phyloP scores from a whole-genome alignment of 2,329 filamentous ascomycete genomes.

The Elsinoe australis region DNA sequence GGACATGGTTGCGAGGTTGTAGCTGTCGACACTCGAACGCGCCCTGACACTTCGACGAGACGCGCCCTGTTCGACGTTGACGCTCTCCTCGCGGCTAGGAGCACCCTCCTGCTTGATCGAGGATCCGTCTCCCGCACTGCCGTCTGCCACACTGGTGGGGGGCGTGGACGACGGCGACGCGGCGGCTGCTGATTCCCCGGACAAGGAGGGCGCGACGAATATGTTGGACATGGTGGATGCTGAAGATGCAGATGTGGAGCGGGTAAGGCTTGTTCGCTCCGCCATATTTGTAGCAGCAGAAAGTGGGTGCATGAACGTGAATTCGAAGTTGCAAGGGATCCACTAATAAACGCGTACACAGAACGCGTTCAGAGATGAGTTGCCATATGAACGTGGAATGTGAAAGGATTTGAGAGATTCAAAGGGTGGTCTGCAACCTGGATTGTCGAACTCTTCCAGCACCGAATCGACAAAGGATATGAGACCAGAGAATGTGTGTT shows the following conservation, averaged over 20 bases:
- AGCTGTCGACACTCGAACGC: conserved; percentile 51
- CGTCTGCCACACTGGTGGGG: conserved; percentile 58
- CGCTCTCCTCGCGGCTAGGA: conserved; percentile 8
- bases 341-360: conserved; percentile 11
- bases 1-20: conserved; percentile 45
- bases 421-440: neutral
- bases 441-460: neutral
- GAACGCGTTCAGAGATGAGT: conserved; percentile 9
- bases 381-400: conserved; percentile 15
- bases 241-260: conserved; percentile 35
- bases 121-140: conserved; percentile 45
- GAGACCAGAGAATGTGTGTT: neutral
- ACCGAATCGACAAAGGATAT: too few relatives aligned
- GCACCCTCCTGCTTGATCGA: conserved; percentile 24
- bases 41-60: conserved; percentile 47
- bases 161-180: conserved; percentile 54
- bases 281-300: neutral
- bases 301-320: neutral
- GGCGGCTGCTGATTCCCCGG: conserved; percentile 42
- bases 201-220: conserved; percentile 31
- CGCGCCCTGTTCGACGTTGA: conserved; percentile 3
- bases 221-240: conserved; percentile 39
- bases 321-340: conserved; percentile 3
- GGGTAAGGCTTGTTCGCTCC: conserved; percentile 1
- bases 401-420: neutral